These are phyloP conservation scores for Colletotrichum lindemuthianum DNA, from an alignment of 2,329 filamentous ascomycete genomes.

Conservation along the genomic window DNA sequence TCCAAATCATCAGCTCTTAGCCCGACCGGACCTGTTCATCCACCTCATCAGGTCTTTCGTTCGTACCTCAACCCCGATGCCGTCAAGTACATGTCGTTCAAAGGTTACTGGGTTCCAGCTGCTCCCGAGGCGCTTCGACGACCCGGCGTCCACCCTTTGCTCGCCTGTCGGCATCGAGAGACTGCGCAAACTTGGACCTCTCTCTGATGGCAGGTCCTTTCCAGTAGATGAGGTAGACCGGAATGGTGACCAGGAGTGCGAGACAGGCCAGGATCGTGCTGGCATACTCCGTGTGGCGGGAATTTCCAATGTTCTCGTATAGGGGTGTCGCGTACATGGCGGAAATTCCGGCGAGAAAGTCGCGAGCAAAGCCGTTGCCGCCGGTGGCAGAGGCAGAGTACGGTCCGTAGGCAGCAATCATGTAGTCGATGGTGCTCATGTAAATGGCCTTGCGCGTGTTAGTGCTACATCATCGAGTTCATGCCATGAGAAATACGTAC, in stretches of 20 bases:
- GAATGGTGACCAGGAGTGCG: conserved; percentile 26
- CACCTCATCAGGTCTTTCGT: too few species aligned
- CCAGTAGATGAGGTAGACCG: conserved; percentile 36
- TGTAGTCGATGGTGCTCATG: conserved; percentile 75
- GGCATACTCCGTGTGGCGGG: conserved; percentile 60
- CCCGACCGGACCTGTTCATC: too few species aligned
- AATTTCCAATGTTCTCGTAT: conserved; percentile 55
- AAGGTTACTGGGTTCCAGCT: conserved; percentile 19
- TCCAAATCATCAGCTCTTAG: too few species aligned
- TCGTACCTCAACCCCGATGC: too few species aligned
- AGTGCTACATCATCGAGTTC: too few species aligned
- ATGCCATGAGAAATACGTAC: conserved; percentile 13
- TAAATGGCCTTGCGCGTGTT: conserved; percentile 56
- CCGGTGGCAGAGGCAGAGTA: conserved; percentile 74
- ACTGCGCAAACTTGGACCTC: conserved; percentile 35
- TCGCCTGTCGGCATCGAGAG: conserved; percentile 19
- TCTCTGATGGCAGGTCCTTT: conserved; percentile 32
- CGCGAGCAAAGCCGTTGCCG: conserved; percentile 73
- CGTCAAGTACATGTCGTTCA: neutral
- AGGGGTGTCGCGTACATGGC: conserved; percentile 69
- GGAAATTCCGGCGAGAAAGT: conserved; percentile 72
- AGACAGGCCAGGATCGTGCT: conserved; percentile 63
- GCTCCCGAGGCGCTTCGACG: conserved; percentile 11
- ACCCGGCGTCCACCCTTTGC: conserved; percentile 24
- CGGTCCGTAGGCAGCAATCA: conserved; percentile 72